Evolutionary conservation across 2,329 filamentous ascomycete species (phyloP), one percentile per base, ranked within the genome.

Genomic region (Beauveria medogensis): DNA sequence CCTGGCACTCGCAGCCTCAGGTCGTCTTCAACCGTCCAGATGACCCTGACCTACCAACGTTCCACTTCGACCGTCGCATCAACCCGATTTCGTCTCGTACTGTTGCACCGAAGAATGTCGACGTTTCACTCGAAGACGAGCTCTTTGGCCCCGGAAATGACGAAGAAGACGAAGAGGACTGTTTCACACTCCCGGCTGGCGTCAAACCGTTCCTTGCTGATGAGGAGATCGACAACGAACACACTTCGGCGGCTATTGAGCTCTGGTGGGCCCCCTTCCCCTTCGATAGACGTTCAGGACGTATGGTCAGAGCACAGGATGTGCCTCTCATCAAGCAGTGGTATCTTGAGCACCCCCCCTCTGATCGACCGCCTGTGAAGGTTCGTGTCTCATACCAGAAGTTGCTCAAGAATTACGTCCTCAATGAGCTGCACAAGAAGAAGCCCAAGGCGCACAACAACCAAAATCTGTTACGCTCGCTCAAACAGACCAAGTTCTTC

Each of bases 241-340:
- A 97, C 63, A 99, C 94, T 5, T 84, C 92, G 3, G 88, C 91
- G 14, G 95, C 94, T 2, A 96, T 99, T 65, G 86, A 91, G 55
- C 78, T 99, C 24, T 99, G 94, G 93, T 99, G 95, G 95, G 93
- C 94, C 30, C 95, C 94, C 26, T 96, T 90, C 71, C 94, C 95
- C 0, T 99, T 99, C 72, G 88, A 99, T 74, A 87, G 92, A 69
- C 85, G 94, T 61, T 97, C 94, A 44, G 94, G 94, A 41, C 89
- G 87, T 66, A 99, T 97, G 92, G 92, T 97, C 63, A 86, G 95
- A 59, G 94, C 94, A 14, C 92, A 99, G 74, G 95, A 99, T 73
- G 94, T 99, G 22, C 92, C 95, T 4, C 78, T 99, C 9, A 90
- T 99, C 57, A 99, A 99, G 76, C 94, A 97, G 73, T 97, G 92